Conservation (phyloP, 345 rosid species). For the Eucalyptus shirleyi region DNA sequence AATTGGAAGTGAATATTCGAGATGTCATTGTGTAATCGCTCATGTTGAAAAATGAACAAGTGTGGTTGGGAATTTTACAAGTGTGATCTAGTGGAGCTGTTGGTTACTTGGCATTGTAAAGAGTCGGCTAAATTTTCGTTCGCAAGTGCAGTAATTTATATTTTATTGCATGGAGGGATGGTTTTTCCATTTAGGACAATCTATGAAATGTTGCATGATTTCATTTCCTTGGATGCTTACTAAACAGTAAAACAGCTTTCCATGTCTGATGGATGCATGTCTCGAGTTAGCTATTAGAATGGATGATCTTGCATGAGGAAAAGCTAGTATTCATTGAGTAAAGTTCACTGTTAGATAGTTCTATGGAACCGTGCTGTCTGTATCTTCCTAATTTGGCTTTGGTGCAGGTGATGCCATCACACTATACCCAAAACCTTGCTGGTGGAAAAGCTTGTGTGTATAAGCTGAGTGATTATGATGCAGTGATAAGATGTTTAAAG, state of each 20-base stretch:
- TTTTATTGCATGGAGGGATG: not conserved
- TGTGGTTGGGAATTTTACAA: not conserved
- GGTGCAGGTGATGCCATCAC: constrained; percentile 50
- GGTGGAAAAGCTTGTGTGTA: constrained; percentile 80
- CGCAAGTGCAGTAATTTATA: not conserved
- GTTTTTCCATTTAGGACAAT: not conserved
- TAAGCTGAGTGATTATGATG: constrained; percentile 56
- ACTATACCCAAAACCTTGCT: constrained; percentile 59
- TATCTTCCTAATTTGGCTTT: not conserved
- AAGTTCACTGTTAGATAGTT: not conserved
- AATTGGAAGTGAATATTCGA: not conserved
- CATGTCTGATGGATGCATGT: not conserved
- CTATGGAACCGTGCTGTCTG: not conserved
- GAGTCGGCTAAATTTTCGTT: not conserved
- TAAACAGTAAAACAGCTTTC: not conserved
- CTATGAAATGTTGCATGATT: not conserved
- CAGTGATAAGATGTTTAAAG: constrained; percentile 50
- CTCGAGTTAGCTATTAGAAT: not conserved
- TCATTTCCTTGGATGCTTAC: not conserved
- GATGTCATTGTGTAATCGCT: not conserved
- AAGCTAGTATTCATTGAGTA: not conserved
- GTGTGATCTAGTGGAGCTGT: not conserved
- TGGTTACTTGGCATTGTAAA: not conserved
- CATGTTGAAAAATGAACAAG: not conserved
- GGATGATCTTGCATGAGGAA: not conserved